Evolutionary conservation across 2,329 filamentous ascomycete species (phyloP).

Genomic region (Pseudogymnoascus sp.): DNA sequence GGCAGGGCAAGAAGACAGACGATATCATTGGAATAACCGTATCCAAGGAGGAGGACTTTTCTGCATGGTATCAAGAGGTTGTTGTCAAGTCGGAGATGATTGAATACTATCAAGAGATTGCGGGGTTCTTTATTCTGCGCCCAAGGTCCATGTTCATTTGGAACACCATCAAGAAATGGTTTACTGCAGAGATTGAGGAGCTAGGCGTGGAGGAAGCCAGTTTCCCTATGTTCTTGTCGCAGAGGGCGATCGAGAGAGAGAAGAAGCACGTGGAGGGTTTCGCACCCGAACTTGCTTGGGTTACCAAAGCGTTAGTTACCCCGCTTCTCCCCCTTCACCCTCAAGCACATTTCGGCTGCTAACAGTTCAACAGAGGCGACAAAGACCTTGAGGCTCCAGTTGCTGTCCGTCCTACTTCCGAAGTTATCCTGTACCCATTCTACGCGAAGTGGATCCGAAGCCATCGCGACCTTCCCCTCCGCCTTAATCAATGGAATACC

Average conservation of each 20-base stretch:
- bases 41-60: constrained; percentile 78
- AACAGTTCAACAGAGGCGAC: constrained; percentile 57
- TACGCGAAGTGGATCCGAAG: constrained; percentile 96
- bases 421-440: constrained; percentile 89
- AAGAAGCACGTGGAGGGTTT: constrained; percentile 99
- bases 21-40: constrained; percentile 83
- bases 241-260: constrained; percentile 64
- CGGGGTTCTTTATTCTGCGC: constrained; percentile 93
- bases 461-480: constrained; percentile 87
- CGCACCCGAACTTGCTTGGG: constrained; percentile 85
- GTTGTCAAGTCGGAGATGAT: constrained; percentile 96
- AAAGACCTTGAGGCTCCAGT: constrained; percentile 80
- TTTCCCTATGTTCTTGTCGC: constrained; percentile 92
- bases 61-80: constrained; percentile 95
- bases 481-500: constrained; percentile 96
- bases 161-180: constrained; percentile 60
- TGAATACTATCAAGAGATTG: constrained; percentile 88
- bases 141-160: constrained; percentile 61
- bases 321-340: not conserved
- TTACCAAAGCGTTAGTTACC: constrained; percentile 64
- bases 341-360: constrained; percentile 20
- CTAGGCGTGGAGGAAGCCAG: constrained; percentile 93
- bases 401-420: constrained; percentile 61
- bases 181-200: constrained; percentile 70
- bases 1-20: constrained; percentile 53